Evolutionary conservation across 306 rosid genomes (phyloP), one percentile per base, ranked within the genome.

Genomic region (Cicer bijugum): DNA sequence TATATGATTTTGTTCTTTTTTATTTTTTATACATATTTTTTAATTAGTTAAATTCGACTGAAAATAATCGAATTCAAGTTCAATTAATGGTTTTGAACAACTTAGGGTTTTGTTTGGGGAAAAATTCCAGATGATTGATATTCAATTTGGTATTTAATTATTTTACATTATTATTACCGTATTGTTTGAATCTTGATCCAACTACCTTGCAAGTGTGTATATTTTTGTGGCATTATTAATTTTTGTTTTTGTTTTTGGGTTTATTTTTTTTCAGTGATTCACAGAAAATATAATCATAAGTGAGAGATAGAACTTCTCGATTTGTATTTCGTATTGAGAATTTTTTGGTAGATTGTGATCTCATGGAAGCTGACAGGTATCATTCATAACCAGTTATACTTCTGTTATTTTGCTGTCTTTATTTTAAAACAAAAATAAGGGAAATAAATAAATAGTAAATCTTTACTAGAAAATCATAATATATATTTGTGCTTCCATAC

Each of bases 361-460:
- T 72, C 23, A 86, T 84, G 90, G 88, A 81, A 61, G 77, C 77
- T 73, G 88, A 84, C 72, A 86, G 90, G 90, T 86, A 64, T 72
- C 12, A 17, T 71, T 75, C 51, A 20, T 57, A 56, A 40, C 56
- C 51, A 52, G 56, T 59, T 81, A 46, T 61, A 9, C 64, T 35
- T 59, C n/a, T 81, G 74, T 63, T 61, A 12, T 45, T 10, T 58
- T 51, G 20, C 7, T 57, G 20, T 11, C 9, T 19, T 16, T 38
- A 28, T 28, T 48, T 38, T 40, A 12, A 44, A 17, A 15, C 33
- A 28, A 28, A 28, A 28, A 28, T 28, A 39, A 50, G 12, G 3
- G 2, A 15, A 9, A 5, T 52, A 67, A 9, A 6, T 66, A 46
- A 6, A 53, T 75, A 28, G 4, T 28, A 3, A 28, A 28, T 28